phyloP scores from a whole-genome alignment of 1,284 basidiomycete species.

The Hortiboletus rubellus region DNA sequence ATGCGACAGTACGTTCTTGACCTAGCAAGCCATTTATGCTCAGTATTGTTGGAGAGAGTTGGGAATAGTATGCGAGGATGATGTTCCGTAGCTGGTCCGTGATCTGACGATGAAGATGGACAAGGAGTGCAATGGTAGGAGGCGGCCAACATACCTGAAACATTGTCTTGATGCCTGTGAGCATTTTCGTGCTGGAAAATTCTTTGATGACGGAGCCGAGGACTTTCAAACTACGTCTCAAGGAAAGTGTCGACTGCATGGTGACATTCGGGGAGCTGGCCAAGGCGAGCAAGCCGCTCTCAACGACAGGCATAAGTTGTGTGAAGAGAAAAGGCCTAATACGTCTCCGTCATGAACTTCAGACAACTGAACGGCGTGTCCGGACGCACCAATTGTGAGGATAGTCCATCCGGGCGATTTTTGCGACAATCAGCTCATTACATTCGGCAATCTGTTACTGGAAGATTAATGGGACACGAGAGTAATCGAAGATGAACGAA shows the following conservation, averaged over 20 bases:
- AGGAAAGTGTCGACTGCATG: conserved; percentile 47
- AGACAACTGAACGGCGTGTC: conserved; percentile 9
- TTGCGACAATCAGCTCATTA: conserved; percentile 68
- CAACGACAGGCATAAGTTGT: conserved; percentile 57
- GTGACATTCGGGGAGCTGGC: conserved; percentile 44
- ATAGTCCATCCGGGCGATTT: conserved; percentile 71
- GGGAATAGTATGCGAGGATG: conserved; percentile 59
- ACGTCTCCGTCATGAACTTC: conserved; percentile 1
- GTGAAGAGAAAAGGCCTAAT: conserved; percentile 62
- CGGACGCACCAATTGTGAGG: conserved; percentile 60
- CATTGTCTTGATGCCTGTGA: conserved; percentile 64
- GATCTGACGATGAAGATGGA: conserved; percentile 44
- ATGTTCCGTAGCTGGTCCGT: conserved; percentile 51
- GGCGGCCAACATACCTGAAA: conserved; percentile 42
- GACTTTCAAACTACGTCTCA: conserved; percentile 61
- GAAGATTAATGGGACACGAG: conserved; percentile 7
- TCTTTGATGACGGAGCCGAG: conserved; percentile 69
- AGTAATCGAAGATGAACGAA: conserved; percentile 31
- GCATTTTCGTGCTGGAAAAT: conserved; percentile 65
- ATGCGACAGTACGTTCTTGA: conserved; percentile 45
- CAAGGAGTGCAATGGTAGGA: background rate
- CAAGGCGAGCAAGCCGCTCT: conserved; percentile 50
- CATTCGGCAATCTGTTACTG: conserved; percentile 64
- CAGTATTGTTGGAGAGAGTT: conserved; percentile 48
- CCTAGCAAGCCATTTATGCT: conserved; percentile 40